Percentiles rank a stretch among this genome's conserved stretches.
These are phyloP conservation scores for Takakia lepidozioides DNA, from an alignment of 225 moss, liverwort and hornwort genomes.

Conservation along the genomic window DNA sequence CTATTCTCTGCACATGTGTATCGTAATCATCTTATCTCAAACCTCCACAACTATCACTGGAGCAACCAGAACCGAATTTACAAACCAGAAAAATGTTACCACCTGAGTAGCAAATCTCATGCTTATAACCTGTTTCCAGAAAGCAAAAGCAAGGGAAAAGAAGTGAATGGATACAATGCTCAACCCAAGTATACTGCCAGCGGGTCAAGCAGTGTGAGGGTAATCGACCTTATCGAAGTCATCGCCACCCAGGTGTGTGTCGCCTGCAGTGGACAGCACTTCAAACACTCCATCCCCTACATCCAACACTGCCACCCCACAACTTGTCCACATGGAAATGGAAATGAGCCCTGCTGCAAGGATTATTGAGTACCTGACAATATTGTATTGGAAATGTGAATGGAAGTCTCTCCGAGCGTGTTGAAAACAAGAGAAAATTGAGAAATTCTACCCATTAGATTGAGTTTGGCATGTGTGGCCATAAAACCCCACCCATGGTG, in stretches of 20 bases:
- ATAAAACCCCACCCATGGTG: neutral
- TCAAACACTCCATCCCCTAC: slow-evolving; percentile 93
- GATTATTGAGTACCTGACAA: neutral
- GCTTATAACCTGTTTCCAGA: neutral
- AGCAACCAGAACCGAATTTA: neutral
- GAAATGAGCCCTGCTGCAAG: neutral
- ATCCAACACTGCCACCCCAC: slow-evolving; percentile 53
- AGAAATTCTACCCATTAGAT: too few relatives aligned
- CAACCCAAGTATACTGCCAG: neutral
- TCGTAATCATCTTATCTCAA: neutral
- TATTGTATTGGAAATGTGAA: neutral
- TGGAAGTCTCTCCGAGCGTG: neutral
- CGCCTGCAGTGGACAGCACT: slow-evolving; percentile 80
- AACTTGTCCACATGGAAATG: slow-evolving; percentile 10
- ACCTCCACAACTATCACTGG: slow-evolving; percentile 1
- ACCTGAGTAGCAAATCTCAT: neutral
- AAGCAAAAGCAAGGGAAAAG: too few relatives aligned
- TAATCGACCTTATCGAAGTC: slow-evolving; percentile 94
- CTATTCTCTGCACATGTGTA: slow-evolving; percentile 56
- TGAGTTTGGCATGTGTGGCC: too few relatives aligned
- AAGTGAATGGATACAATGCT: too few relatives aligned
- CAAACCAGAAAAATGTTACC: neutral
- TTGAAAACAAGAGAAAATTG: neutral
- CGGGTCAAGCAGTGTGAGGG: neutral
- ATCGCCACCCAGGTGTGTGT: slow-evolving; percentile 91